Evolutionary conservation across 306 rosid species (phyloP).

Genomic region (Astragalus glycyphyllos): DNA sequence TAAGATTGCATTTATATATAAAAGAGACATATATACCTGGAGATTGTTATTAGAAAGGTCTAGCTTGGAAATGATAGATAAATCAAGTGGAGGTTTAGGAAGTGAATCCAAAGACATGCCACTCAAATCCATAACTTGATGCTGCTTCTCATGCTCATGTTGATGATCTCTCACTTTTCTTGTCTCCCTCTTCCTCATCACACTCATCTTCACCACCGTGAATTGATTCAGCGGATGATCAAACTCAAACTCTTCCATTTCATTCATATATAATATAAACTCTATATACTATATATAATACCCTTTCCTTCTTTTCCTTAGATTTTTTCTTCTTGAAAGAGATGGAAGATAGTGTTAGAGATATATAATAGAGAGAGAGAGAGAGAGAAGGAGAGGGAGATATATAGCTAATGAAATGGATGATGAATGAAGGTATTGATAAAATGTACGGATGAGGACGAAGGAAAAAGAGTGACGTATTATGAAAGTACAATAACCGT

Average conservation of each 20-base stretch:
- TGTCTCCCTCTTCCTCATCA: slow-evolving; percentile 40
- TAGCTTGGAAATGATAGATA: slow-evolving; percentile 64
- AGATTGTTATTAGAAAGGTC: slow-evolving; percentile 85
- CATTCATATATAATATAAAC: background rate
- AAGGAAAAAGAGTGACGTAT: background rate
- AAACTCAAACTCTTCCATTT: slow-evolving; percentile 25
- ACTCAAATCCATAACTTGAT: slow-evolving; percentile 71
- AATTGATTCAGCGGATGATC: slow-evolving; percentile 21
- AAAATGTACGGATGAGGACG: slow-evolving; percentile 26
- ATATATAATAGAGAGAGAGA: too few relatives aligned
- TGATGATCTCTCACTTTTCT: slow-evolving; percentile 19
- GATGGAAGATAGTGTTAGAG: background rate
- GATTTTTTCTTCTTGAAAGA: background rate
- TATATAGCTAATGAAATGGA: too few relatives aligned
- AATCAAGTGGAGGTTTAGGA: slow-evolving; percentile 68
- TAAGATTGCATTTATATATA: too few relatives aligned
- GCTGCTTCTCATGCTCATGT: slow-evolving; percentile 45
- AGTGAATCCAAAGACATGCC: slow-evolving; percentile 71
- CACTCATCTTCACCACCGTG: slow-evolving; percentile 14
- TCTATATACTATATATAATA: too few relatives aligned
- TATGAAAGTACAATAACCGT: slow-evolving; percentile 18
- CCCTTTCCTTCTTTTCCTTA: background rate
- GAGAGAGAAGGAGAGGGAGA: background rate
- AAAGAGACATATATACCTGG: slow-evolving; percentile 53
- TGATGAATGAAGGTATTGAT: background rate